Evolutionary conservation across 2,329 filamentous ascomycete genomes (phyloP), one percentile per base, ranked within the genome.

Genomic region (Berkeleyomyces basicola): DNA sequence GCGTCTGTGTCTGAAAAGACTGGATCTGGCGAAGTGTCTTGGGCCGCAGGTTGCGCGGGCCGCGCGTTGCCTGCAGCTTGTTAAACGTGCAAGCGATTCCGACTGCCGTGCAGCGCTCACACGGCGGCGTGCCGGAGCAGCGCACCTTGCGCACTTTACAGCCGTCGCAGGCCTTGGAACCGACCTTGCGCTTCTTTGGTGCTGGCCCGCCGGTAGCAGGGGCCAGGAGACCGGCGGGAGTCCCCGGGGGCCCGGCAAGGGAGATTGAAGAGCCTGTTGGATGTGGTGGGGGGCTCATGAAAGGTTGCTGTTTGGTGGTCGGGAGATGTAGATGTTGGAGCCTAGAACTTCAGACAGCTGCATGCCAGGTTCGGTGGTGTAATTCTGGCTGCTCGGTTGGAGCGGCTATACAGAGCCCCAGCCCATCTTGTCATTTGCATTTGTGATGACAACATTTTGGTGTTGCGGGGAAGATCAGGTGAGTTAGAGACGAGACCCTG

Each of bases 91-190:
- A 80, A 14, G 75, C 71, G 59, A 80, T 74, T 6, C 74, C 72
- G 2, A 75, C 72, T 14, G 74, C 71, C 33, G 70, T 67, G 66
- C 78, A 80, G 7, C 75, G 73, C 36, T 70, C 70, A 63, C 78
- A 80, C 5, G 78, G 78, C 31, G 75, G 71, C 1, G 71, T 70
- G 58, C 77, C 78, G 11, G 74, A 75, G 68, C 78, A 80, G 57
- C 75, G 74, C 64, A 80, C 75, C 70, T 80, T 80, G 62, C 78
- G 74, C 49, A 80, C 73, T 70, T 78, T 79, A 70, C 78, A 80
- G 23, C 74, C 76, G 65, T 80, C 78, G 68, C 78, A 79, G 9
- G 77, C 77, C 39, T 64, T 64, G 14, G 59, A 61, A 5, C 59
- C 59, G 43, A 64, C 39, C 40, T 61, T 64, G 37, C 63, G 63